Base-by-base conservation (phyloP, 441 rosid species). In the Isatis lusitanica region DNA sequence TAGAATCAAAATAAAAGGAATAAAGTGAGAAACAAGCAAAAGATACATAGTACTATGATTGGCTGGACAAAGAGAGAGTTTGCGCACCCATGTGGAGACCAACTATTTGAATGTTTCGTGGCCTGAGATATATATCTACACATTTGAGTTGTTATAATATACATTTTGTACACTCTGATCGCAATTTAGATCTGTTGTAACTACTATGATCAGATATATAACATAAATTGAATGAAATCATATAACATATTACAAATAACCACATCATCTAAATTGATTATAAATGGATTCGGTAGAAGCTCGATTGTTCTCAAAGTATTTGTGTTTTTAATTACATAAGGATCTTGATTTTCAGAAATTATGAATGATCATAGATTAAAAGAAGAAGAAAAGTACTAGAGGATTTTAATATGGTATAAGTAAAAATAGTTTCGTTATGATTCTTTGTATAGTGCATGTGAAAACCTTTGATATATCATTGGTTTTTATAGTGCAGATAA, bases 61-160 rank as follows among this genome's bases (percentile, higher is more conserved):
- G 78, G 78, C 43, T 74, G 63, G 63, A 67, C 62, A 67, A 50
- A 74, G 68, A 67, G 60, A 60, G 61, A 31, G 68, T 67, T 50
- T 74, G 78, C 73, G 78, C 63, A 74, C 68, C 73, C 78, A 68
- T 67, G 74, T 67, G 78, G 78, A 67, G 78, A 74, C 78, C 78
- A 74, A 60, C 78, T 46, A 68, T 51, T 51, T 60, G 68, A 44
- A 67, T 74, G 78, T 67, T 67, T 66, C 74, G 24, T 74, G 73
- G 52, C 44, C 44, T 46, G 44, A 21, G 24, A 44, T 21, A 12
- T 31, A 52, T 65, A 38, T 48, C 7, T 48, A 58, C 17, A 6
- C 18, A 35, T 47, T 36, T 16, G 56, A 38, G 9, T 11, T 51
- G 6, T 18, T 57, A 24, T 33, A 48, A 11, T 59, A 28, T 21